Evolutionary conservation across 1,284 basidiomycete genomes (phyloP).

Genomic region (Leccinum laetum): DNA sequence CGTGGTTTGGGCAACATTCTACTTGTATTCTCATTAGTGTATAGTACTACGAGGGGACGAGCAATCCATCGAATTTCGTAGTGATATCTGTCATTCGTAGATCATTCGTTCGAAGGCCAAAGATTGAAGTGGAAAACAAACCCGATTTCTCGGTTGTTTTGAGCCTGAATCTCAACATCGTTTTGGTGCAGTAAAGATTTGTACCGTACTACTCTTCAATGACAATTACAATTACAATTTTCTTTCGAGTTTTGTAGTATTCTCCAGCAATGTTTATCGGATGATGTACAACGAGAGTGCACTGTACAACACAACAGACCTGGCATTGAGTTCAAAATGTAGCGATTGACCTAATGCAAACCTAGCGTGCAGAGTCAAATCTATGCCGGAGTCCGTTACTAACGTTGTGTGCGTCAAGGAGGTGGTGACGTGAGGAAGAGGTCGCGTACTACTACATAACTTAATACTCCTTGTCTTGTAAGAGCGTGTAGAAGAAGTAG

Average conservation of each 20-base stretch:
- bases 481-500: neutral
- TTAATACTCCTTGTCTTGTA: neutral
- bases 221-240: no score
- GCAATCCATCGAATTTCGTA: no score
- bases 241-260: neutral
- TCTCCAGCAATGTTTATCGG: neutral
- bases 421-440: neutral
- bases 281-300: neutral
- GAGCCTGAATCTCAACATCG: no score
- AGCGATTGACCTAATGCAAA: neutral
- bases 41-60: no score
- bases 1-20: no score
- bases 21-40: no score
- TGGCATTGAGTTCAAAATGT: neutral
- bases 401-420: neutral
- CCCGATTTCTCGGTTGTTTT: no score
- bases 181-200: no score
- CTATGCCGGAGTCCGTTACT: neutral
- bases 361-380: neutral
- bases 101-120: no score
- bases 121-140: no score
- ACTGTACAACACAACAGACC: neutral
- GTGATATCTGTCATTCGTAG: no score
- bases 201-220: no score
- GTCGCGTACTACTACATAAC: neutral